Percentiles rank a stretch among this genome's conserved stretches.
Conservation (phyloP, 495 filamentous ascomycete genomes). For the Pyrenula massariospora region DNA sequence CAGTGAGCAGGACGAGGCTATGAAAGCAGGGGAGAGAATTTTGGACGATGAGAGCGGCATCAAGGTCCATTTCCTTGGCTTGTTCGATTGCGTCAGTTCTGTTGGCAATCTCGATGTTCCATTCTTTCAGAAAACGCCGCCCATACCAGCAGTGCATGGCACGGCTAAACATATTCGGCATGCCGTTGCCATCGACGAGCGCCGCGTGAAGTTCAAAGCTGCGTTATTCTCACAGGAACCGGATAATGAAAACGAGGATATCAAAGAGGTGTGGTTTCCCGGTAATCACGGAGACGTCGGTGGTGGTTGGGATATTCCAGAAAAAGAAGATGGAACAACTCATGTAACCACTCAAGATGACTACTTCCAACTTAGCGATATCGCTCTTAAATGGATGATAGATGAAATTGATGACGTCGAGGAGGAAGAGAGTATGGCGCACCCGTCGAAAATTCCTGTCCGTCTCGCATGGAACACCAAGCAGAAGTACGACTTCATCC, state of each 20-base stretch:
- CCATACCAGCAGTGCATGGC: constrained; percentile 71
- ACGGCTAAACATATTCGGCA: constrained; percentile 59
- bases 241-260: constrained; percentile 54
- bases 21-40: constrained; percentile 16
- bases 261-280: constrained; percentile 77
- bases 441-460: too few relatives aligned
- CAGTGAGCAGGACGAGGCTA: background rate
- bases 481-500: constrained; percentile 3
- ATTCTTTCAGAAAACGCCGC: constrained; percentile 75
- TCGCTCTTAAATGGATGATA: constrained; percentile 13
- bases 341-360: constrained; percentile 39
- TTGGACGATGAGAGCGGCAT: constrained; percentile 9
- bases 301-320: constrained; percentile 70
- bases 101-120: constrained; percentile 63
- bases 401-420: constrained; percentile 19
- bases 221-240: constrained; percentile 56
- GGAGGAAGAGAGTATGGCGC: constrained; percentile 2
- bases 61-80: constrained; percentile 24
- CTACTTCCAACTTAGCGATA: constrained; percentile 27
- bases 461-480: constrained; percentile 2
- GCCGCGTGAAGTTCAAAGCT: constrained; percentile 56
- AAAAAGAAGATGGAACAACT: constrained; percentile 57
- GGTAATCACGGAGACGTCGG: constrained; percentile 77
- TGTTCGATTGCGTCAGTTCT: constrained; percentile 35
- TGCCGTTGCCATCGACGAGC: constrained; percentile 70